These are phyloP conservation scores for Soucietia sequanensis DNA, from an alignment of 805 yeast genomes.

Conservation along the genomic window DNA sequence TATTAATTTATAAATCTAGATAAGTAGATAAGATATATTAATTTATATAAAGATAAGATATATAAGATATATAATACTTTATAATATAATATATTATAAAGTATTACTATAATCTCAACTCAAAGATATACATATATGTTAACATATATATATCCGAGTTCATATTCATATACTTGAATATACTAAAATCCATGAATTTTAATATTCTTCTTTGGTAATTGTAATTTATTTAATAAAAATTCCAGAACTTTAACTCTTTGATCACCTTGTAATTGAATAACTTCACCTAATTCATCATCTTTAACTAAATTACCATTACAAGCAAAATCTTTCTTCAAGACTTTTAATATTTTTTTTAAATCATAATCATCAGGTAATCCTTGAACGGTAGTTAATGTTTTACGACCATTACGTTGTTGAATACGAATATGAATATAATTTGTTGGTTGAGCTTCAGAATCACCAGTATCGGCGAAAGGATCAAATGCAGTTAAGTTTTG, in stretches of 20 bases:
- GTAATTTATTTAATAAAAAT: constrained; percentile 82
- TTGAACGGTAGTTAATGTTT: constrained; percentile 96
- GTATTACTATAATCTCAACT: too few relatives aligned
- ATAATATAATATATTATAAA: too few relatives aligned
- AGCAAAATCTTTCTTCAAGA: constrained; percentile 95
- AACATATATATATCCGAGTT: too few relatives aligned
- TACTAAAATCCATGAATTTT: constrained; percentile 96
- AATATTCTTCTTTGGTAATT: constrained; percentile 91
- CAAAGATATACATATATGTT: too few relatives aligned
- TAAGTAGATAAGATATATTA: too few relatives aligned
- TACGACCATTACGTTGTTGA: constrained; percentile 99
- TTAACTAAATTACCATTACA: constrained; percentile 98
- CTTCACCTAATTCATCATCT: constrained; percentile 94
- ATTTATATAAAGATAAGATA: too few relatives aligned
- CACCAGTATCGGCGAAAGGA: constrained; percentile 99
- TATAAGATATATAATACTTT: too few relatives aligned
- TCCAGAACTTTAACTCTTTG: constrained; percentile 96
- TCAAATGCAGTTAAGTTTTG: constrained; percentile 84
- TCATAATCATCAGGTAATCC: constrained; percentile 96
- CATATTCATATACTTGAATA: too few relatives aligned
- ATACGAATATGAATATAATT: constrained; percentile 97
- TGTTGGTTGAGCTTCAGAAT: constrained; percentile 94
- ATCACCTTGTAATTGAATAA: constrained; percentile 97
- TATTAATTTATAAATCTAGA: too few relatives aligned
- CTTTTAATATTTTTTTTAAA: constrained; percentile 87